Evolutionary conservation across 1,139 yeast species (phyloP).

Genomic region (Yamadazyma triangularis): DNA sequence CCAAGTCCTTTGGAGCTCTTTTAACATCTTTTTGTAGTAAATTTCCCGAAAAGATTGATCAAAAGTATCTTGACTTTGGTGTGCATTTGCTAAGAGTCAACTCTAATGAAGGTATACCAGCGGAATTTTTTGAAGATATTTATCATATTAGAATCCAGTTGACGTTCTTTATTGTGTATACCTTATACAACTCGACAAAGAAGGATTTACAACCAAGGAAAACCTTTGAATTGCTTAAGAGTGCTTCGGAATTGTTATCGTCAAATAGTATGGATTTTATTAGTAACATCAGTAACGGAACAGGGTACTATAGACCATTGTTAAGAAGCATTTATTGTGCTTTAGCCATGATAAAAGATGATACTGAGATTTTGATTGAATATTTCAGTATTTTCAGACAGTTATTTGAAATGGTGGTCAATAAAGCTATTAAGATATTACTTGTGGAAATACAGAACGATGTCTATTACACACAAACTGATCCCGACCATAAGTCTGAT

Average conservation of each 20-base stretch:
- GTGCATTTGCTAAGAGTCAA: slow-evolving; percentile 49
- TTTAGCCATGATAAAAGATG: slow-evolving; percentile 39
- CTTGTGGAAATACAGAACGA: slow-evolving; percentile 55
- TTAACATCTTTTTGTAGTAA: slow-evolving; percentile 58
- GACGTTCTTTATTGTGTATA: slow-evolving; percentile 59
- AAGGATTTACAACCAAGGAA: slow-evolving; percentile 22
- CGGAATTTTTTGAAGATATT: slow-evolving; percentile 45
- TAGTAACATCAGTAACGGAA: slow-evolving; percentile 32
- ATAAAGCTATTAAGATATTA: slow-evolving; percentile 53
- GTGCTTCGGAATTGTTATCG: slow-evolving; percentile 37
- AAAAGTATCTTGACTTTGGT: slow-evolving; percentile 44
- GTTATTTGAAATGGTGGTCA: slow-evolving; percentile 54
- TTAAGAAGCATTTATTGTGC: slow-evolving; percentile 54
- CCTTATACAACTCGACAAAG: slow-evolving; percentile 36
- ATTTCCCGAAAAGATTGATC: slow-evolving; percentile 25
- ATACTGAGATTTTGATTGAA: slow-evolving; percentile 39
- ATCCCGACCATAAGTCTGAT: slow-evolving; percentile 24
- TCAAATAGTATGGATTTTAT: slow-evolving; percentile 46
- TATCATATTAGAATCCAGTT: slow-evolving; percentile 64
- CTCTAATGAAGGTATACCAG: slow-evolving; percentile 49
- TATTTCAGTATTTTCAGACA: slow-evolving; percentile 50
- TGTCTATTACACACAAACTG: slow-evolving; percentile 35
- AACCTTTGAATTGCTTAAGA: slow-evolving; percentile 36
- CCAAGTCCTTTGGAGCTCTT: slow-evolving; percentile 76
- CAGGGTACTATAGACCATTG: slow-evolving; percentile 53